Conservation (phyloP, 768 basidiomycete species). For the Collybiopsis confluens region DNA sequence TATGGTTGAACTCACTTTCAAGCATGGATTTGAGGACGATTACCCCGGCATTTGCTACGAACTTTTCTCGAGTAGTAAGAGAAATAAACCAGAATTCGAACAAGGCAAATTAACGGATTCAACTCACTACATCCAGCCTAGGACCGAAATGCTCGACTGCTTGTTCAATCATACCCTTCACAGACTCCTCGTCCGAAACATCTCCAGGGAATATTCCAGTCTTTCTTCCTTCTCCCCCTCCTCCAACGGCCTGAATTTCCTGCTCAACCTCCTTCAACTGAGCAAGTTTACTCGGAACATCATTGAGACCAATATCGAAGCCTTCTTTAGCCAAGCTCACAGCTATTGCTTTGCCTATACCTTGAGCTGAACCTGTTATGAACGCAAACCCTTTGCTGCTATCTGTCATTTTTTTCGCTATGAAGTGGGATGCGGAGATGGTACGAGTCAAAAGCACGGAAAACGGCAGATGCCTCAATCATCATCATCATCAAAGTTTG, state of each 20-base stretch:
- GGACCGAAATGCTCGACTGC: slow-evolving; percentile 30
- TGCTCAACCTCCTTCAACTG: slow-evolving; percentile 22
- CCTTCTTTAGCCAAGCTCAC: slow-evolving; percentile 43
- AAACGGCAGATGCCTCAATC: no score
- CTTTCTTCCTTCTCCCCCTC: no score
- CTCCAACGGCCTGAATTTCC: slow-evolving; percentile 24
- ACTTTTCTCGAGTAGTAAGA: no score
- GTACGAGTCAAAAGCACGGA: no score
- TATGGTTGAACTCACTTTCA: no score
- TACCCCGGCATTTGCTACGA: no score
- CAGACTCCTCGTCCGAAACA: slow-evolving; percentile 37
- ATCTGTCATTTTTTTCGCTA: no score
- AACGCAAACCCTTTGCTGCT: slow-evolving; percentile 22
- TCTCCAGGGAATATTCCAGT: slow-evolving; percentile 27
- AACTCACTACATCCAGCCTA: slow-evolving; percentile 43
- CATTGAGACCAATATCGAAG: slow-evolving; percentile 43
- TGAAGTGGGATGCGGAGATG: no score
- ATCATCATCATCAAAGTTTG: no score
- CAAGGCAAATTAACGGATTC: no score
- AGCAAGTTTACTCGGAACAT: slow-evolving; percentile 25
- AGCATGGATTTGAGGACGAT: no score
- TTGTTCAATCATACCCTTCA: slow-evolving; percentile 33
- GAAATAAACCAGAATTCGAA: no score
- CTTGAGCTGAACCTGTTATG: slow-evolving; percentile 36
- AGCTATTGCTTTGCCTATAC: slow-evolving; percentile 47